A percentile compares a stretch with the other conserved stretches of the same genome.
Conservation (phyloP, 371 early-diverging fungal species). For the Mortierella sp. region DNA sequence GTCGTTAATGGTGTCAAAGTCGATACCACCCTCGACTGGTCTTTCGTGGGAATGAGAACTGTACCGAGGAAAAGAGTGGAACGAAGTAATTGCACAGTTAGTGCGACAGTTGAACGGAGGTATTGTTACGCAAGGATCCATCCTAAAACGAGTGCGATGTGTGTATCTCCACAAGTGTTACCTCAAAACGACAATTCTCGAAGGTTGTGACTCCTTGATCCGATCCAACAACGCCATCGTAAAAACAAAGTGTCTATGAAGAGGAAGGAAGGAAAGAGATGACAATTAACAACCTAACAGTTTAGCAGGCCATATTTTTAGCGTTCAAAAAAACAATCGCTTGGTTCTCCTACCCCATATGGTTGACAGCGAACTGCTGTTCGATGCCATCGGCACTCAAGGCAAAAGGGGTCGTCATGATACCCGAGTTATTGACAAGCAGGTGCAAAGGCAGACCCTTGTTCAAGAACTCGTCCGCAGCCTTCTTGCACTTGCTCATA, state of each 20-base stretch:
- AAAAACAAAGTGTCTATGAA: constrained; percentile 67
- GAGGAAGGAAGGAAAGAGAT: constrained; percentile 9
- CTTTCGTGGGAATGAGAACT: constrained; percentile 59
- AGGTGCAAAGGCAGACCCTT: constrained; percentile 66
- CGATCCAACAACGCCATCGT: constrained; percentile 70
- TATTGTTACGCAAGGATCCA: not conserved
- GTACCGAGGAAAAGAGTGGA: constrained; percentile 10
- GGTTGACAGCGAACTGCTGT: constrained; percentile 45
- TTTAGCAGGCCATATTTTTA: not conserved
- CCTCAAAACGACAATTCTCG: constrained; percentile 62
- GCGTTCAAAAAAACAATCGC: not conserved
- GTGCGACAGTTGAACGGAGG: not conserved
- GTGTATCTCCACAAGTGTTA: too few relatives aligned
- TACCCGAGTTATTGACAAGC: constrained; percentile 78
- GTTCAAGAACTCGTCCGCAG: constrained; percentile 66
- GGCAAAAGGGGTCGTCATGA: constrained; percentile 75
- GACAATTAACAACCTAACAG: not conserved
- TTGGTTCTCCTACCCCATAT: constrained; percentile 51
- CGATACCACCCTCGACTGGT: constrained; percentile 30
- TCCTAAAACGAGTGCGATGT: too few relatives aligned
- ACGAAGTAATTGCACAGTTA: constrained; percentile 10
- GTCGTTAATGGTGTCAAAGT: constrained; percentile 61
- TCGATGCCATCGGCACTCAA: constrained; percentile 80
- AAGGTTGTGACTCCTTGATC: constrained; percentile 59
- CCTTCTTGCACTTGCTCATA: constrained; percentile 63